Base-by-base conservation (phyloP, 768 basidiomycete genomes). In the Fistulinella prunicolor region DNA sequence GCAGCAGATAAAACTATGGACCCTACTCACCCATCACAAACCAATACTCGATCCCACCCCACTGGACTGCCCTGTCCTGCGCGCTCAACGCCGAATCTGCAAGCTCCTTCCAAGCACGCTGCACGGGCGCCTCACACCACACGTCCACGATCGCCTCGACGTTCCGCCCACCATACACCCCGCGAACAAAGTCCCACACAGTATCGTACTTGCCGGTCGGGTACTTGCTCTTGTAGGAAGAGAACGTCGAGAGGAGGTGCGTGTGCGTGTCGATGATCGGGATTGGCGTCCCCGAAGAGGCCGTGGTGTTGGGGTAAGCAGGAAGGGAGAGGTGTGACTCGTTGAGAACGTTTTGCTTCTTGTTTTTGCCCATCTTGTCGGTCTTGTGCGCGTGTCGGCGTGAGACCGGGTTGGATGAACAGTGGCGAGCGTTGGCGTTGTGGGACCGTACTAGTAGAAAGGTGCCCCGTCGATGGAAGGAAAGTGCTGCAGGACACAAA, bases 241-340 rank as follows among this genome's bases (percentile, higher is more conserved):
- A 72, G 55, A 78, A 93, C 0, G 90, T 94, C 0, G 85, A 80
- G 9, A 83, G 73, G n/a, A 93, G 70, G 58, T 93, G 91, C 0
- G 88, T 89, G 68, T 94, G 91, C 0, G 90, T 93, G 68, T 94
- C 91, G 16, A 92, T 73, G 56, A 93, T 80, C 3, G 75, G 68
- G 3, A 54, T 60, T 17, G 56, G 39, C 3, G 56, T 28, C 10
- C 26, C 26, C 26, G 26, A 28, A 10, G 6, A 5, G 9, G 32
- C 13, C 14, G 32, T 34, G 32, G 13, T 16, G 38, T 34, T 43
- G 13, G 55, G 42, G 35, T 66, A 68, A 1, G 43, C 46, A 6
- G 73, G 70, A 3, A 74, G 60, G 2, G 51, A 29, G 26, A 74
- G 70, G 42, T 68, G 58, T 22, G 64, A 59, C 50, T 74, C 73